A percentile compares a stretch with the other conserved stretches of the same genome.
Evolutionary conservation across 139 green algal species (phyloP).

Genomic region (Microglena sp.): DNA sequence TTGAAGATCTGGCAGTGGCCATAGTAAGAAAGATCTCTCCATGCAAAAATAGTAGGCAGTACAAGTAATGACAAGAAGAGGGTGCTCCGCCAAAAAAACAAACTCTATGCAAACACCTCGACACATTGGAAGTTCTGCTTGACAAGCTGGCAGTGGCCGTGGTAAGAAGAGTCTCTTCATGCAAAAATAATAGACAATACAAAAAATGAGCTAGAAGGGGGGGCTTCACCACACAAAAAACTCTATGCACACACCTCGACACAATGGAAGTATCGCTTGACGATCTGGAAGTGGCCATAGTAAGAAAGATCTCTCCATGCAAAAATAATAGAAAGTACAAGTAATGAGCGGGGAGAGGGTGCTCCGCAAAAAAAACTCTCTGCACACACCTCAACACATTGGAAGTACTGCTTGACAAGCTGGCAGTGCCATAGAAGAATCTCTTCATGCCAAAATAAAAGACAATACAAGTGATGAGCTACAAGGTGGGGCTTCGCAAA

Average conservation of each 20-base stretch:
- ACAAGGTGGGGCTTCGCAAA: neutral
- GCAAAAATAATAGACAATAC: constrained; percentile 6
- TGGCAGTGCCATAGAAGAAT: too few species aligned
- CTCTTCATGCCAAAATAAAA: too few species aligned
- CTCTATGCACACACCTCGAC: neutral
- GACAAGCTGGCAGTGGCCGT: constrained; percentile 29
- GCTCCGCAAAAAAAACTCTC: neutral
- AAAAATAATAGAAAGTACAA: too few species aligned
- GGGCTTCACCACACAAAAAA: neutral
- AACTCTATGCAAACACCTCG: neutral
- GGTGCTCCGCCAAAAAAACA: neutral
- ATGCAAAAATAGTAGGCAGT: too few species aligned
- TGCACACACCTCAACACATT: neutral
- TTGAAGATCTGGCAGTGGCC: too few species aligned
- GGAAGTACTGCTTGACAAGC: neutral
- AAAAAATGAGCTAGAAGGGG: neutral
- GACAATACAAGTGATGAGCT: too few species aligned
- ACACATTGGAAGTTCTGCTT: constrained; percentile 14
- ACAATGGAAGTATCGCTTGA: neutral
- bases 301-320: too few species aligned
- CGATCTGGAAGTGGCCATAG: too few species aligned
- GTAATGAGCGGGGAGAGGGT: too few species aligned
- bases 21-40: neutral
- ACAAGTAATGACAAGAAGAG: too few species aligned
- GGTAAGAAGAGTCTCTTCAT: constrained; percentile 66